These are phyloP conservation scores for Solanum virginianum DNA, from an alignment of 257 asterid species.

Conservation along the genomic window DNA sequence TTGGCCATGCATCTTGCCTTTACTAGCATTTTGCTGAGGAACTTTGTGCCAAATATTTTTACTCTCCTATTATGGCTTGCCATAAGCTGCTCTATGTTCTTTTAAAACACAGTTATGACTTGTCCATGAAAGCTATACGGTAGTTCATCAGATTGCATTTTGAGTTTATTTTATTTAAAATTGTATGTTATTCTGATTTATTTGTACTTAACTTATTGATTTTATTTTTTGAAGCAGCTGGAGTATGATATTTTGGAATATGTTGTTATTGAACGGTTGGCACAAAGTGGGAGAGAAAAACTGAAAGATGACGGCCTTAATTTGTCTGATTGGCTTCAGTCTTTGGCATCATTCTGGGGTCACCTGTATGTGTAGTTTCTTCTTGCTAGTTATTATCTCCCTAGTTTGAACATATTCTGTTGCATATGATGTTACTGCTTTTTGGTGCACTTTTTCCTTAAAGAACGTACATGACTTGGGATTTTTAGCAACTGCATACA, in stretches of 20 bases:
- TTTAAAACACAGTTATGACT: neutral
- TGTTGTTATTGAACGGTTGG: slow-evolving; percentile 97
- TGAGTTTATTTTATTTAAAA: neutral
- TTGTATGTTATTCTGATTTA: neutral
- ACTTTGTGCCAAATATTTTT: neutral
- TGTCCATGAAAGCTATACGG: neutral
- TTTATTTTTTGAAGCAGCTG: slow-evolving; percentile 43
- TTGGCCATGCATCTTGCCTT: neutral
- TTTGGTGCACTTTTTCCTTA: neutral
- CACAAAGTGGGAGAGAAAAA: slow-evolving; percentile 96
- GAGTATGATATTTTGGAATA: slow-evolving; percentile 98
- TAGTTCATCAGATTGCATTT: neutral
- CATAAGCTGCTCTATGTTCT: neutral
- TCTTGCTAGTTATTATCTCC: slow-evolving; percentile 2
- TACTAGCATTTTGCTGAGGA: neutral
- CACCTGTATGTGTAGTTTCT: slow-evolving; percentile 71
- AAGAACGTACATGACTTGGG: neutral
- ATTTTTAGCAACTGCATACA: neutral
- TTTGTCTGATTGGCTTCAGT: slow-evolving; percentile 98
- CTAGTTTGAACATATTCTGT: slow-evolving; percentile 6
- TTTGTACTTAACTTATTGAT: neutral
- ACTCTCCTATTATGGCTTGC: neutral
- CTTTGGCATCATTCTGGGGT: slow-evolving; percentile 99
- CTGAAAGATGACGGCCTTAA: slow-evolving; percentile 98
- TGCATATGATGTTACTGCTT: neutral